Base-by-base conservation (phyloP, 2,329 filamentous ascomycete species). In the Aspergillus pseudonomiae region DNA sequence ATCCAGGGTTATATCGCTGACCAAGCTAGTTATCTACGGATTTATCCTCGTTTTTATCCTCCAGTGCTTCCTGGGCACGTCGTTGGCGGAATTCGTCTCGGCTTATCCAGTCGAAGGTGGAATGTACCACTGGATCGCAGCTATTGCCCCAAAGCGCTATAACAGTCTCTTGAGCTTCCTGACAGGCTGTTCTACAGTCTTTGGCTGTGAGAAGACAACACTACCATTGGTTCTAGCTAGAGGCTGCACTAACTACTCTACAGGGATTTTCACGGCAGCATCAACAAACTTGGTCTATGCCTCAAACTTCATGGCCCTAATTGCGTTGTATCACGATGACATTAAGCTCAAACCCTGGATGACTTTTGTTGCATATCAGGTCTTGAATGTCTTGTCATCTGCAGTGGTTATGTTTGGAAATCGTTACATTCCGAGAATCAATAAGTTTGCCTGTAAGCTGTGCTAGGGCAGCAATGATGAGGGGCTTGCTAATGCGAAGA, bases 101-200 rank as follows among this genome's bases (percentile, higher is more conserved):
- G 79, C 79, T 2, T 83, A 83, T 62, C 82, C 82, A 4, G 82
- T 80, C 11, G 79, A 80, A 58, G 82, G 82, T 26, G 82, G 82
- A 50, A 82, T 83, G 80, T 84, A 84, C 61, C 82, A 83, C 67
- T 84, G 82, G 82, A 81, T 82, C 45, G 81, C 81, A 7, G 80
- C 79, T 1, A 76, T 84, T 30, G 80, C 82, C 4, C 82, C 82
- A 0, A 74, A 71, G 41, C 69, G 68, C 48, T 74, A 74, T 48
- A 80, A 76, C 14, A 77, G 76, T 24, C 70, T 80, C 46, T 63
- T 83, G 66, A 82, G 80, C 52, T 83, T 82, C 65, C 69, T 77
- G 26, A 82, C 81, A 0, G 81, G 81, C 4, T 82, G 80, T 79
- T 74, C 78, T 63, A 80, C 77, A 14, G 78, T 80, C 4, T 78